These are phyloP conservation scores for Elongisporangium anandrum DNA, from an alignment of 352 stramenopile species.

Conservation along the genomic window DNA sequence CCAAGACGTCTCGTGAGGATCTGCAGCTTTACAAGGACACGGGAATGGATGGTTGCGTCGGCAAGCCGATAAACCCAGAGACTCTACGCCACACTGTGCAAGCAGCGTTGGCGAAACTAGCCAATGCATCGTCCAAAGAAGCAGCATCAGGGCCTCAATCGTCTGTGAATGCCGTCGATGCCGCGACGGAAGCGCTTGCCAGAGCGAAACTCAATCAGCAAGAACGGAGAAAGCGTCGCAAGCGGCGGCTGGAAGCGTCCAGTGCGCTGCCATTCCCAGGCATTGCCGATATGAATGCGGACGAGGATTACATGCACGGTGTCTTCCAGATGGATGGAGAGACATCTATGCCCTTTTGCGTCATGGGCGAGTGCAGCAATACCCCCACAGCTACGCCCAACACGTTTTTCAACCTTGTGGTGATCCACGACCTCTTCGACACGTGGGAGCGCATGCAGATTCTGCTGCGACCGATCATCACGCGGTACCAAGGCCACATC, in stretches of 20 bases:
- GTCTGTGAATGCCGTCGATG: constrained; percentile 15
- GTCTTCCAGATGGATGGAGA: constrained; percentile 92
- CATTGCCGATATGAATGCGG: constrained; percentile 39
- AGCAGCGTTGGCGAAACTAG: constrained; percentile 53
- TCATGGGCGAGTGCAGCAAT: constrained; percentile 49
- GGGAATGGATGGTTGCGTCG: constrained; percentile 91
- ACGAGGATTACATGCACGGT: constrained; percentile 42
- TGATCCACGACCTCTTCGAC: constrained; percentile 95
- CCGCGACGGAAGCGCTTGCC: constrained; percentile 32
- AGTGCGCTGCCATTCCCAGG: constrained; percentile 37
- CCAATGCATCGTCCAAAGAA: background rate
- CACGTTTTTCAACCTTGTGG: constrained; percentile 92
- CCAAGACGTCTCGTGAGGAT: constrained; percentile 53
- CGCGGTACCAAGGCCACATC: constrained; percentile 78
- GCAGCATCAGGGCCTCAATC: background rate
- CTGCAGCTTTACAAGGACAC: constrained; percentile 85
- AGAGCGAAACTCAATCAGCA: constrained; percentile 41
- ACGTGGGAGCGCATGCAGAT: constrained; percentile 94
- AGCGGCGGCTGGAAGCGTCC: constrained; percentile 37
- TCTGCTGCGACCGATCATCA: constrained; percentile 86
- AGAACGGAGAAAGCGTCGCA: constrained; percentile 23
- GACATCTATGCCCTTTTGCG: constrained; percentile 89
- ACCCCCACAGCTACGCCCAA: constrained; percentile 19
- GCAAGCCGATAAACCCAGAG: constrained; percentile 64
- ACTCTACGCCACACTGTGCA: constrained; percentile 74